A percentile compares a stretch with the other conserved stretches of the same genome.
Conservation (phyloP, 805 yeast genomes). For the Metschnikowia chrysomelidarum region DNA sequence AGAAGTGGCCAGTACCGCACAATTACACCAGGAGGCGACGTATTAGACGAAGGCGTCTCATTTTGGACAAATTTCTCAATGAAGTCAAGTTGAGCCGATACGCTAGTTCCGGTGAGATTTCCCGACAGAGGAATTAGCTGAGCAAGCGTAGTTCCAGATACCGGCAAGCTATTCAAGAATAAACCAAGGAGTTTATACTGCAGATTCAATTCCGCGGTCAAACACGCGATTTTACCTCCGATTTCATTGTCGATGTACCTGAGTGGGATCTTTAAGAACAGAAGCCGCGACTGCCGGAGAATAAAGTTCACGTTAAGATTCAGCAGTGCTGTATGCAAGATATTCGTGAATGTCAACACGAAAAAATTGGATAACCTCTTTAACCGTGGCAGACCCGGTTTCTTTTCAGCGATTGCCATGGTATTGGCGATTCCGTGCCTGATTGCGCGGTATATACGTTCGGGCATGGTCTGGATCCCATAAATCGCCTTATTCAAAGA, state of each 20-base stretch:
- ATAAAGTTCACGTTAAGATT: conserved; percentile 16
- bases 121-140: conserved; percentile 5
- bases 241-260: conserved; percentile 28
- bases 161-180: conserved; percentile 23
- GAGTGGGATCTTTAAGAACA: conserved; percentile 19
- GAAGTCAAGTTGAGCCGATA: conserved; percentile 5
- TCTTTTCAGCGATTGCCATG: background rate
- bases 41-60: background rate
- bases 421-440: conserved; percentile 5
- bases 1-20: conserved; percentile 66
- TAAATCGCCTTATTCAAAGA: conserved; percentile 27
- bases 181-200: conserved; percentile 25
- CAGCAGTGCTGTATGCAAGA: conserved; percentile 3
- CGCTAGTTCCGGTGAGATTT: background rate
- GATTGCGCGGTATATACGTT: conserved; percentile 12
- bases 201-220: conserved; percentile 23
- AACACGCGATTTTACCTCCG: conserved; percentile 19
- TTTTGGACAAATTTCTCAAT: conserved; percentile 10
- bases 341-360: conserved; percentile 5
- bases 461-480: conserved; percentile 36
- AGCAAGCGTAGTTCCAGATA: conserved; percentile 4
- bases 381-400: background rate
- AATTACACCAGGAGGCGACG: conserved; percentile 16
- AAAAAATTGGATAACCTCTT: conserved; percentile 1
- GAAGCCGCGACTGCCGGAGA: conserved; percentile 14